Evolutionary conservation across 2,329 filamentous ascomycete genomes (phyloP).

Genomic region (Talaromyces sp.): DNA sequence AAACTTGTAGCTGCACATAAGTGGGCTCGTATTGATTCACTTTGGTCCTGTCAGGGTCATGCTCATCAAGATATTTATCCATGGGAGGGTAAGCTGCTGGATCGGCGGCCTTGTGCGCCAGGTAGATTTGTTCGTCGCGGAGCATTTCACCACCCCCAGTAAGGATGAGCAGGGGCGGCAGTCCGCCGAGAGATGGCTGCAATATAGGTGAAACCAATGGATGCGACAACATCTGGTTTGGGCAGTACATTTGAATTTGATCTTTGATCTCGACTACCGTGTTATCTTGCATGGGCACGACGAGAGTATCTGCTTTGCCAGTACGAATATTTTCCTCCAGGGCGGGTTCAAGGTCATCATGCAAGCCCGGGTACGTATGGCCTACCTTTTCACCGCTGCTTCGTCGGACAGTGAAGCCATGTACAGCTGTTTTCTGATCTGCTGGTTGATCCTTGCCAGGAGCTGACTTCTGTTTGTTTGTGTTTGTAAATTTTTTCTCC

Average conservation of each 20-base stretch:
- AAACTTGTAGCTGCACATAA: slow-evolving; percentile 88
- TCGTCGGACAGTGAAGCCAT: slow-evolving; percentile 10
- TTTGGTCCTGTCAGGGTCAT: slow-evolving; percentile 48
- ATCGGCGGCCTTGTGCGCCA: slow-evolving; percentile 90
- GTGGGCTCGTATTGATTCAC: slow-evolving; percentile 71
- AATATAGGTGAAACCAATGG: slow-evolving; percentile 85
- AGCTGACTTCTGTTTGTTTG: not conserved
- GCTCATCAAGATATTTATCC: slow-evolving; percentile 56
- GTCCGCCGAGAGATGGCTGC: slow-evolving; percentile 80
- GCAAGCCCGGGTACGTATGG: slow-evolving; percentile 19
- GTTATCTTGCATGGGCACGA: slow-evolving; percentile 62
- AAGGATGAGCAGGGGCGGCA: slow-evolving; percentile 81
- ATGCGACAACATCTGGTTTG: slow-evolving; percentile 78
- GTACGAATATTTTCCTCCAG: slow-evolving; percentile 12
- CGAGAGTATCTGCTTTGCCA: slow-evolving; percentile 41
- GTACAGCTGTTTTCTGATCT: slow-evolving; percentile 14
- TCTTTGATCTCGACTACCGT: slow-evolving; percentile 70
- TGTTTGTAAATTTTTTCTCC: not conserved
- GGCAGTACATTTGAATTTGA: slow-evolving; percentile 83
- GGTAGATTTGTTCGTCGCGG: slow-evolving; percentile 87
- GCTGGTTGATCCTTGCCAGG: slow-evolving; percentile 10
- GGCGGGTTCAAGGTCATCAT: slow-evolving; percentile 14
- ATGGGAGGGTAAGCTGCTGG: slow-evolving; percentile 69
- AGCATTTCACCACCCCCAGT: slow-evolving; percentile 84
- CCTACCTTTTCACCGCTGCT: slow-evolving; percentile 4